Evolutionary conservation across 2,329 filamentous ascomycete species (phyloP).

Genomic region (Fusarium sublunatum): DNA sequence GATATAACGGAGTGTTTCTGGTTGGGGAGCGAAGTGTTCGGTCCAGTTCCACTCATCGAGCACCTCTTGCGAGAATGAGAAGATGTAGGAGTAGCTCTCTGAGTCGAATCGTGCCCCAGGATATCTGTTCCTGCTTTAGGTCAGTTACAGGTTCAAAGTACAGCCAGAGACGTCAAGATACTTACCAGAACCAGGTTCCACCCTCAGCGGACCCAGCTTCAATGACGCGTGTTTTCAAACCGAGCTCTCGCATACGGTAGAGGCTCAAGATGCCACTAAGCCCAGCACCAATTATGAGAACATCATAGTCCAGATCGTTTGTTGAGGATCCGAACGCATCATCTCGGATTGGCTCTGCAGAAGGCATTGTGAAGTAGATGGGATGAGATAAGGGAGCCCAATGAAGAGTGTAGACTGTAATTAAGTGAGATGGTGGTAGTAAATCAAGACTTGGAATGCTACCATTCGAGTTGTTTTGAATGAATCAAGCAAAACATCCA

Average conservation of each 20-base stretch:
- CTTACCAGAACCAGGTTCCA: constrained; percentile 59
- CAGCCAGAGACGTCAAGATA: neutral
- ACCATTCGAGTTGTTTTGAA: neutral
- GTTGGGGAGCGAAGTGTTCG: constrained; percentile 48
- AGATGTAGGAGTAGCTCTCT: constrained; percentile 33
- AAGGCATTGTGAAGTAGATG: constrained; percentile 18
- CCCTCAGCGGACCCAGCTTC: constrained; percentile 56
- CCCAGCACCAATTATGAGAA: constrained; percentile 38
- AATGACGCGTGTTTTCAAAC: constrained; percentile 51
- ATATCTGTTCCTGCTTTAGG: constrained; percentile 51
- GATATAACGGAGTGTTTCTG: constrained; percentile 57
- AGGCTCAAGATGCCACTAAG: constrained; percentile 56
- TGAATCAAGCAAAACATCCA: constrained; percentile 1
- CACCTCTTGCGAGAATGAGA: constrained; percentile 45
- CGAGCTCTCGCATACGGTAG: constrained; percentile 55
- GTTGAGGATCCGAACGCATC: constrained; percentile 16
- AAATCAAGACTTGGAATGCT: neutral
- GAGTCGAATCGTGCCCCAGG: constrained; percentile 56
- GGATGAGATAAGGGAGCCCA: neutral
- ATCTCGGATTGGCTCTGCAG: constrained; percentile 12
- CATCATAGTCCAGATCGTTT: constrained; percentile 35
- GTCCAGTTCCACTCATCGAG: constrained; percentile 57
- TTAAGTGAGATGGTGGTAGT: neutral
- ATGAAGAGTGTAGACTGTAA: neutral
- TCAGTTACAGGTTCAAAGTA: neutral